These are phyloP conservation scores for Xylaria sp. DNA, from an alignment of 2,329 filamentous ascomycete genomes.

Conservation along the genomic window DNA sequence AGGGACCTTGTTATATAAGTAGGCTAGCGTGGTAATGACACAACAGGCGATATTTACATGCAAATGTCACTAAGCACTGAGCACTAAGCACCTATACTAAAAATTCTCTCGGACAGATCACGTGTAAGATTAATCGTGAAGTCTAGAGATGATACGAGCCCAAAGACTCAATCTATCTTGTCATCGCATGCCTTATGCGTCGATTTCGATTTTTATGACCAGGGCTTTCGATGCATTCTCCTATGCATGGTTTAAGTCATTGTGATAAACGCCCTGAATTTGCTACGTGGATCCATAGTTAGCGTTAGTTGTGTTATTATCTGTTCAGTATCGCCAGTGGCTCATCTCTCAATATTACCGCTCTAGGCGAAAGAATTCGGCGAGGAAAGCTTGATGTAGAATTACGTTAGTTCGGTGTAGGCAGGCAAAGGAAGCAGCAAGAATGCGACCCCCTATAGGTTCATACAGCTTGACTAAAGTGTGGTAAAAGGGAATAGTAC, in stretches of 20 bases:
- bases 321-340: too few relatives aligned
- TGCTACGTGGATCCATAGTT: background rate
- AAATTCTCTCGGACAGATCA: background rate
- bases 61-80: background rate
- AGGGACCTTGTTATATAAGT: conserved; percentile 20
- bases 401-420: too few relatives aligned
- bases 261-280: background rate
- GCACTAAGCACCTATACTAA: background rate
- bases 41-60: conserved; percentile 14
- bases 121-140: background rate
- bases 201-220: background rate
- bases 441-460: too few relatives aligned
- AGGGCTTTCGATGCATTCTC: background rate
- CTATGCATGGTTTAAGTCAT: background rate
- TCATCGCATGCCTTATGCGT: background rate
- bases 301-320: too few relatives aligned
- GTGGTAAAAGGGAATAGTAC: too few relatives aligned
- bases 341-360: too few relatives aligned
- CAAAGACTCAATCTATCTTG: background rate
- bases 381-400: too few relatives aligned
- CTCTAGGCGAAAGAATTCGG: too few relatives aligned
- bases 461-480: too few relatives aligned
- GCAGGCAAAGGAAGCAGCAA: too few relatives aligned
- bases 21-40: conserved; percentile 26
- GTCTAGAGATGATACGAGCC: background rate